Evolutionary conservation across 306 rosid species (phyloP).

Genomic region (Castanospermum australe): DNA sequence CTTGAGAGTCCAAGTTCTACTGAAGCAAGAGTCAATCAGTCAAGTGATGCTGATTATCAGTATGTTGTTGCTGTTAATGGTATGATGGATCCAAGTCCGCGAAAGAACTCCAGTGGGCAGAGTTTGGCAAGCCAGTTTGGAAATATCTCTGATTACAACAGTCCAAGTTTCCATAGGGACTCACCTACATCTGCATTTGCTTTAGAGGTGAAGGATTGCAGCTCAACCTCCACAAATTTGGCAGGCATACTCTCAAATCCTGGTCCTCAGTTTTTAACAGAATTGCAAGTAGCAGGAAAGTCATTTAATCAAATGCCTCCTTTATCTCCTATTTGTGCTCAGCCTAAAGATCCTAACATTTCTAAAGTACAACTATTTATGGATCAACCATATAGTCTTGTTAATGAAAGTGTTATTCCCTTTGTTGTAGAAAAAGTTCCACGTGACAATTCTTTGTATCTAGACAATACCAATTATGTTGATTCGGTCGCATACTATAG

Average conservation of each 20-base stretch:
- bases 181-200: constrained; percentile 46
- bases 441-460: constrained; percentile 40
- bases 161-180: constrained; percentile 54
- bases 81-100: constrained; percentile 61
- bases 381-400: constrained; percentile 42
- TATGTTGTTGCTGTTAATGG: constrained; percentile 83
- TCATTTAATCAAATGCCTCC: constrained; percentile 51
- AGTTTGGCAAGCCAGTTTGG: constrained; percentile 62
- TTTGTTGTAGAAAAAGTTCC: constrained; percentile 46
- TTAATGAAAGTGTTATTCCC: constrained; percentile 45
- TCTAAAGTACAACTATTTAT: constrained; percentile 32
- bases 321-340: constrained; percentile 38
- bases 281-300: constrained; percentile 47
- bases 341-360: constrained; percentile 48
- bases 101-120: constrained; percentile 54
- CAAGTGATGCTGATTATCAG: constrained; percentile 58
- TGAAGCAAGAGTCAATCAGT: constrained; percentile 56
- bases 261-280: constrained; percentile 46
- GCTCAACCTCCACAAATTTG: constrained; percentile 44
- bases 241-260: constrained; percentile 42
- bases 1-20: constrained; percentile 57
- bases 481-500: constrained; percentile 49
- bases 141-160: constrained; percentile 50
- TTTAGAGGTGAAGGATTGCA: constrained; percentile 51
- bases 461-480: constrained; percentile 45